A percentile compares a stretch with the other conserved stretches of the same genome.
These are phyloP conservation scores for Trichodelitschia bisporula DNA, from an alignment of 495 filamentous ascomycete species.

Conservation along the genomic window DNA sequence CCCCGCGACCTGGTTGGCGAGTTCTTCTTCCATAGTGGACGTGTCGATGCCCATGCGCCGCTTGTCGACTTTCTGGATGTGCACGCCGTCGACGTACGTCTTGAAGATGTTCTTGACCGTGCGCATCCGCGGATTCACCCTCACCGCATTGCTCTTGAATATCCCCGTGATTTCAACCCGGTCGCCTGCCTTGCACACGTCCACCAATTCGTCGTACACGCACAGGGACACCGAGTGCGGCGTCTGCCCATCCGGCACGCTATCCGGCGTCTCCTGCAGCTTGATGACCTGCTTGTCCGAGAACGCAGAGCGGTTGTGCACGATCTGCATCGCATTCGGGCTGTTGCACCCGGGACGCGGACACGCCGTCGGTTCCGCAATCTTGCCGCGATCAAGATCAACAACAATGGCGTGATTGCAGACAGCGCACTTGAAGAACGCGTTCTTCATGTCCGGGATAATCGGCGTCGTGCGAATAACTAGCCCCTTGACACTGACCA, in stretches of 20 bases:
- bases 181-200: conserved; percentile 94
- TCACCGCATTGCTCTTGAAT: conserved; percentile 81
- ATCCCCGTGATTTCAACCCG: conserved; percentile 90
- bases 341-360: conserved; percentile 62
- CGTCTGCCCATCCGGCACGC: conserved; percentile 80
- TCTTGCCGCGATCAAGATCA: conserved; percentile 83
- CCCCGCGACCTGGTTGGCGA: conserved; percentile 46
- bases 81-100: conserved; percentile 86
- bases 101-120: conserved; percentile 90
- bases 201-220: conserved; percentile 89
- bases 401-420: conserved; percentile 82
- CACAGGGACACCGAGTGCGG: conserved; percentile 96
- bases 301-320: conserved; percentile 89
- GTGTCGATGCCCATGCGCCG: conserved; percentile 78
- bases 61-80: conserved; percentile 91
- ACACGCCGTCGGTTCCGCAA: conserved; percentile 79
- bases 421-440: conserved; percentile 79
- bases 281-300: conserved; percentile 98
- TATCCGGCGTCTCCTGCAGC: conserved; percentile 91
- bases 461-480: conserved; percentile 90
- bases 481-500: conserved; percentile 85
- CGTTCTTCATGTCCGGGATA: conserved; percentile 93
- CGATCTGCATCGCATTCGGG: conserved; percentile 89
- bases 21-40: conserved; percentile 69
- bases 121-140: conserved; percentile 82